Conservation (phyloP, 2,329 filamentous ascomycete genomes). For the Paecilomyces fulvus region DNA sequence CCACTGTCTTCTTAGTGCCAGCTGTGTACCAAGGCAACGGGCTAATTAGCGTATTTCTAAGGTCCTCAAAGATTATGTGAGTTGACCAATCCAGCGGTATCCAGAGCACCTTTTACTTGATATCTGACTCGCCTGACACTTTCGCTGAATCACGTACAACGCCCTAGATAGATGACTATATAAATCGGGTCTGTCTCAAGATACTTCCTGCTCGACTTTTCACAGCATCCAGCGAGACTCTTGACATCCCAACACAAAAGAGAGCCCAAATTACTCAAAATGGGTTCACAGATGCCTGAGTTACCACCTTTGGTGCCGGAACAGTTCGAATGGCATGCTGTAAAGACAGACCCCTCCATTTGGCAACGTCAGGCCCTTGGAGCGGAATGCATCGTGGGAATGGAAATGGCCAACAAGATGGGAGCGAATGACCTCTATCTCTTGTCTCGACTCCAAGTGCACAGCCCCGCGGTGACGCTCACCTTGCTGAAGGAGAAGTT, state of each 20-base stretch:
- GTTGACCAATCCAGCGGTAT: background rate
- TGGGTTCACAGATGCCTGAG: background rate
- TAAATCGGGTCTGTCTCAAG: background rate
- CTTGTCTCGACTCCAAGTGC: background rate
- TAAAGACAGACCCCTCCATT: constrained; percentile 1
- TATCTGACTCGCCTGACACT: background rate
- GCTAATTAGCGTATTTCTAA: background rate
- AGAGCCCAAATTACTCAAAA: background rate
- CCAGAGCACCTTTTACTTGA: background rate
- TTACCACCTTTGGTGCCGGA: constrained; percentile 5
- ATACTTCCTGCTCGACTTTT: background rate
- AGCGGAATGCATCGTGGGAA: constrained; percentile 2
- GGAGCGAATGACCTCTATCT: constrained; percentile 4
- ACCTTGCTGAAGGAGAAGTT: background rate
- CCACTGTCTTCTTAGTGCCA: background rate
- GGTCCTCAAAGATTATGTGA: background rate
- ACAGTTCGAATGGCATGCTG: constrained; percentile 1
- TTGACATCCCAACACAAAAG: background rate
- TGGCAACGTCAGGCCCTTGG: constrained; percentile 1
- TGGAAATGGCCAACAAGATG: constrained; percentile 1
- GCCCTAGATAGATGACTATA: background rate
- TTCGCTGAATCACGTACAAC: background rate
- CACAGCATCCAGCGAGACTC: background rate
- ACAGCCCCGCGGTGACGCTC: background rate
- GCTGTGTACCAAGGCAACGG: background rate